Base-by-base conservation (phyloP, 192 early-diverging fungal genomes). In the Coemansia umbellata region DNA sequence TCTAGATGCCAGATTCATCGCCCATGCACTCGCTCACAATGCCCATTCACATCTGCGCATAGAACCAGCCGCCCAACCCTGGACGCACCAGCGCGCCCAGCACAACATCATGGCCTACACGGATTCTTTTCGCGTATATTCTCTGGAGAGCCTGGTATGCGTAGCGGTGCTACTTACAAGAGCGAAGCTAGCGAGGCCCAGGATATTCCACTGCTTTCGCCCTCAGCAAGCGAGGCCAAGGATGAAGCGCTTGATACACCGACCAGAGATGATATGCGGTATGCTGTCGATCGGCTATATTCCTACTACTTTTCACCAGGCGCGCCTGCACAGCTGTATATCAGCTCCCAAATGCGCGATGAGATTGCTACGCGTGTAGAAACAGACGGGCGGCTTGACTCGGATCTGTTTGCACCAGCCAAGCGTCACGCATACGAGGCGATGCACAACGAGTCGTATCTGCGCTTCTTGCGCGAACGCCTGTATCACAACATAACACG, bases 371-470 rank as follows among this genome's bases (percentile, higher is more conserved):
- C 49, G 40, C 55, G 74, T 7, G 47, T 77, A 21, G 74, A 77
- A 32, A 53, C 53, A 4, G 66, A 77, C 33, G 31, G 50, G 33
- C 54, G 67, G 15, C 41, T 70, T 8, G 74, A 77, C 32, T 40
- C 74, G 0, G 60, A 61, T 24, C 55, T 77, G 39, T 77, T 77
- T 47, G 58, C 58, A 3, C 58, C 68, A 3, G 74, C 48, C 55
- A 77, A 77, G 63, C 67, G 74, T 2, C 74, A 77, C 27, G 74
- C 55, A 6, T 77, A 70, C 63, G 63, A 70, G 63, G 63, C 63
- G 6, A 69, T 77, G 66, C 67, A 63, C 28, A 52, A 69, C 59
- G 74, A 77, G 33, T 77, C 74, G 40, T 69, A 70, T 36, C 21
- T 63, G 55, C 67, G 74, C 17, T 77, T 77, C 32, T 23, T 70